phyloP scores from a whole-genome alignment of 2,329 filamentous ascomycete genomes.

The Alternaria solani region DNA sequence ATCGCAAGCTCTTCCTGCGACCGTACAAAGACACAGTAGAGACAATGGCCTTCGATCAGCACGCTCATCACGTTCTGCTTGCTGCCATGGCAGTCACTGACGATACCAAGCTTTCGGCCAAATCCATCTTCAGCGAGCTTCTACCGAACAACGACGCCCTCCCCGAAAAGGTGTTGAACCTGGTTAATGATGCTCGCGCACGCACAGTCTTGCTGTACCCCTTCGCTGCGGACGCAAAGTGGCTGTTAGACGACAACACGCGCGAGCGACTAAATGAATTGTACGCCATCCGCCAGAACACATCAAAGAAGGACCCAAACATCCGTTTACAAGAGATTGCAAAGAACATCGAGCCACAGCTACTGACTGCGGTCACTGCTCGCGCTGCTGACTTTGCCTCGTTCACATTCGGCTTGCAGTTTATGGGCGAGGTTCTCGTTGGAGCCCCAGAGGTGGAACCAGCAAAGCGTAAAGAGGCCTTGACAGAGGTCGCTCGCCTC shows the following conservation, averaged over 20 bases:
- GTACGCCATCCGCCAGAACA: conserved; percentile 78
- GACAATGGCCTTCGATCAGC: conserved; percentile 79
- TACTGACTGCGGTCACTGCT: conserved; percentile 76
- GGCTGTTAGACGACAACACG: conserved; percentile 69
- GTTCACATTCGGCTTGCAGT: conserved; percentile 85
- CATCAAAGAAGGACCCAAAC: conserved; percentile 90
- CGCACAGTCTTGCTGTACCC: conserved; percentile 79
- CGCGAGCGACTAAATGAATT: conserved; percentile 78
- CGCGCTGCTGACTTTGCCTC: conserved; percentile 73
- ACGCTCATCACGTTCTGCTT: conserved; percentile 83
- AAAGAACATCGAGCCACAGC: conserved; percentile 73
- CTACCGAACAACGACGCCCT: conserved; percentile 64
- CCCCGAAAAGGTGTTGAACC: conserved; percentile 69
- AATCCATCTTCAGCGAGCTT: conserved; percentile 86
- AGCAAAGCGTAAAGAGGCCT: conserved; percentile 60
- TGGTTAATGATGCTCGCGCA: conserved; percentile 71
- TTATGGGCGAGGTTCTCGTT: conserved; percentile 83
- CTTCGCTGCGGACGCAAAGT: conserved; percentile 70
- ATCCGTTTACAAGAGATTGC: conserved; percentile 78
- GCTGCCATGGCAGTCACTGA: conserved; percentile 91
- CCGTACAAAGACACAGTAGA: conserved; percentile 90
- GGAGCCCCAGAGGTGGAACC: conserved; percentile 77
- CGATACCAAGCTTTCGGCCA: conserved; percentile 87
- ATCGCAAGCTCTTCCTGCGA: conserved; percentile 86
- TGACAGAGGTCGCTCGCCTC: conserved; percentile 68